Conservation (phyloP, 106 monocot genomes). For the Narthecium ossifragum region DNA sequence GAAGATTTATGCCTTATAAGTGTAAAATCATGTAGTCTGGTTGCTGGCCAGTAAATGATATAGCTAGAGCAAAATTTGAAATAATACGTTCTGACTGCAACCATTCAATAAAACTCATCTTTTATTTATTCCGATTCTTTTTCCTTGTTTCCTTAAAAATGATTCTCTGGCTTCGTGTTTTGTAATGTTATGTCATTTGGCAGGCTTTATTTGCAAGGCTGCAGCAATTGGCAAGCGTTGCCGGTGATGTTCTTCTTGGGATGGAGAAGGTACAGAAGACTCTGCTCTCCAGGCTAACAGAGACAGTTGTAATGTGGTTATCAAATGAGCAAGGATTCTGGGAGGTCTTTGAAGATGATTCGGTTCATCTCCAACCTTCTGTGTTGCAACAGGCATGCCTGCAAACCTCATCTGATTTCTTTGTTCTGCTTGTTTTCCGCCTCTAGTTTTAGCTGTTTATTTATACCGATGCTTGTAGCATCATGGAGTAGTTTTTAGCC, state of each 20-base stretch:
- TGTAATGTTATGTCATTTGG: constrained; percentile 2
- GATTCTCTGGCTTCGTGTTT: too few relatives aligned
- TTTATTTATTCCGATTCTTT: too few relatives aligned
- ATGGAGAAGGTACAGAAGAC: constrained; percentile 89
- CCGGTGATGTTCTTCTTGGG: constrained; percentile 62
- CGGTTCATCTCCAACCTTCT: constrained; percentile 58
- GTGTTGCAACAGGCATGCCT: constrained; percentile 79
- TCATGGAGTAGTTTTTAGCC: too few relatives aligned
- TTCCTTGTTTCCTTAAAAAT: too few relatives aligned
- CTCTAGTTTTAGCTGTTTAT: too few relatives aligned
- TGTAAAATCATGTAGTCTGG: too few relatives aligned
- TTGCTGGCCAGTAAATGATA: too few relatives aligned
- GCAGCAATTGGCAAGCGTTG: constrained; percentile 77
- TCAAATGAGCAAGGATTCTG: constrained; percentile 92
- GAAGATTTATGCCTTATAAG: too few relatives aligned
- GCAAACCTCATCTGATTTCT: not conserved
- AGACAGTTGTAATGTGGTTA: constrained; percentile 91
- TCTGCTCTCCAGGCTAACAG: constrained; percentile 81
- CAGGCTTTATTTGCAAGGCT: constrained; percentile 90
- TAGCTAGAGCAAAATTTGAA: too few relatives aligned
- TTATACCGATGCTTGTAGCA: too few relatives aligned
- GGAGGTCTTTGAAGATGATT: constrained; percentile 88
- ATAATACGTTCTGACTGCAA: too few relatives aligned
- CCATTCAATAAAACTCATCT: too few relatives aligned
- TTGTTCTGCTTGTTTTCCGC: not conserved